Evolutionary conservation across 441 rosid species (phyloP), one percentile per base, ranked within the genome.

Genomic region (Bruguiera hainesii): DNA sequence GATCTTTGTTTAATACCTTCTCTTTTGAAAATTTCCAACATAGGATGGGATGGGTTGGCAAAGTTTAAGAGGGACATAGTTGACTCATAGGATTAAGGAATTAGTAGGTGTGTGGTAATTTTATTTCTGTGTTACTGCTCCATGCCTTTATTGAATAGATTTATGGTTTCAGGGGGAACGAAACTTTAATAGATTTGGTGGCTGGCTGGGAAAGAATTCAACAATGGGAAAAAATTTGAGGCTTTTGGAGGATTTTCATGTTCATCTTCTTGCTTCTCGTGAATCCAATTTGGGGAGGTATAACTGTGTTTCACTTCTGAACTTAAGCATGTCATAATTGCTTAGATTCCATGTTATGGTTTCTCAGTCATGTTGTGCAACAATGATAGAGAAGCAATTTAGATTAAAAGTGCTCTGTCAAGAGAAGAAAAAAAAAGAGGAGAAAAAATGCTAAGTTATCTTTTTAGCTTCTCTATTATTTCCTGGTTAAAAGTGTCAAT

Each of bases 141-240:
- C 62, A 56, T 66, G 33, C 50, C 26, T 51, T 66, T 49, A 35
- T 49, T 37, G 1, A 29, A 63, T 53, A n/a, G 30, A 49, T 13
- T 56, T 46, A 20, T 9, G 11, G 71, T 70, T 79, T 69, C 87
- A 95, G 99, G 99, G 99, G 64, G 99, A 95, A 77, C 76, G 95
- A 35, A 95, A 95, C 77, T 90, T 81, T 82, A 95, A 95, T 75
- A 84, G 97, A 75, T 92, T 92, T 81, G 94, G 99, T 77, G 97
- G 97, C 56, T 95, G 98, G 98, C 85, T 95, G 64, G 99, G 99
- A 71, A 95, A 89, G 83, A 95, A 92, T 75, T 95, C 99, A 61
- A 85, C 97, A n/a, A 81, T 76, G 67, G 85, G 96, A 15, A 95
- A 92, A 78, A 90, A 95, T 77, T 76, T 65, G 73, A 86, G 99